Evolutionary conservation across 2,329 filamentous ascomycete genomes (phyloP), one percentile per base, ranked within the genome.

Genomic region (Trichoderma simmonsii): DNA sequence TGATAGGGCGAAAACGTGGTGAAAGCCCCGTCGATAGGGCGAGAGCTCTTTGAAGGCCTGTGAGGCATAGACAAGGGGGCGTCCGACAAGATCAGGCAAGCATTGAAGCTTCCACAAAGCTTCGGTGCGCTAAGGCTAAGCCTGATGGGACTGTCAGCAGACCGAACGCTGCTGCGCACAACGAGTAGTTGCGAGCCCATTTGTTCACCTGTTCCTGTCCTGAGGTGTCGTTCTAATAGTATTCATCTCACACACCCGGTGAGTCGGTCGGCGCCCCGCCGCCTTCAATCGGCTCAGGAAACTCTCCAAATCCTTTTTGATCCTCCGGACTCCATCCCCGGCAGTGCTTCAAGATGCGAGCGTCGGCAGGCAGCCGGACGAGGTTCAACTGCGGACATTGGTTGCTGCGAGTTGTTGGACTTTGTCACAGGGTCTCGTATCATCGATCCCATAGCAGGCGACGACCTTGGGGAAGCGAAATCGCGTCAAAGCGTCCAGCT

Each of bases 91-190:
- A 15, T 18, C 65, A 61, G 57, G 56, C 56, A 69, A 67, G 12
- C 64, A 43, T 70, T 70, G 11, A 62, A 62, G n/a, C 57, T 70
- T 62, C 67, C 57, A 62, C 18, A 36, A 14, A 54, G 28, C 57
- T 70, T 70, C 67, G 26, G 32, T 67, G 32, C 39, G 39, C 51
- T 34, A 36, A 26, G 67, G 39, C 51, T 34, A 36, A 26, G 67
- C 56, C 56, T 54, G 43, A 66, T 34, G 30, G 63, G 62, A 21
- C 54, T 24, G 67, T 70, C 67, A 70, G 67, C 67, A 70, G 67
- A 70, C 57, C 67, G 57, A 62, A 48, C 54, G 36, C 24, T 60
- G 54, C 64, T 57, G 54, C 65, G 39, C 28, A 43, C 39, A 9
- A n/a, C 39, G 24, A 24, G 14, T 11, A 21, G 57, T 36, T 51